Evolutionary conservation across 129 eudicot genomes (phyloP).

Genomic region (Ambrosia trifida): DNA sequence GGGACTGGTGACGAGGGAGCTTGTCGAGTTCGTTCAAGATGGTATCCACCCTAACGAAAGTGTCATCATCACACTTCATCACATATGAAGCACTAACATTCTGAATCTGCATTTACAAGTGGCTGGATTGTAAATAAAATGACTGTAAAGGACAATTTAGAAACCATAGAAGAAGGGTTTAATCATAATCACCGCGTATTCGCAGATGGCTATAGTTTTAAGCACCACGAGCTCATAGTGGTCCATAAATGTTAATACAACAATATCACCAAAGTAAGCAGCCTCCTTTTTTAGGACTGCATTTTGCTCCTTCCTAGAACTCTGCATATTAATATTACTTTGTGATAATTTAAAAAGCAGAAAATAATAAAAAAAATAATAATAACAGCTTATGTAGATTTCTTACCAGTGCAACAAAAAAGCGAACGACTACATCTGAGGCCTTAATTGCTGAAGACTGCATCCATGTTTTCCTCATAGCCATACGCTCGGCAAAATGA

Average conservation of each 20-base stretch:
- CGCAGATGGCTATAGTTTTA: slow-evolving; percentile 87
- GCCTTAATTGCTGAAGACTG: slow-evolving; percentile 69
- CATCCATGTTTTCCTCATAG: slow-evolving; percentile 96
- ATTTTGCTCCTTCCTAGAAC: slow-evolving; percentile 83
- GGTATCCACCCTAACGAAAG: slow-evolving; percentile 70
- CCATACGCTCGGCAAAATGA: slow-evolving; percentile 98
- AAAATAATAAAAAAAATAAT: background rate
- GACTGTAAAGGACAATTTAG: background rate
- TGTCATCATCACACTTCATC: slow-evolving; percentile 95
- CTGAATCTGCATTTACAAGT: slow-evolving; percentile 54
- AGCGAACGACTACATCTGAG: slow-evolving; percentile 79
- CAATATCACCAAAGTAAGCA: slow-evolving; percentile 89
- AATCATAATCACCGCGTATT: slow-evolving; percentile 65
- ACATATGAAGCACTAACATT: slow-evolving; percentile 71
- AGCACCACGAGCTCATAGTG: slow-evolving; percentile 94
- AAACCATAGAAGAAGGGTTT: slow-evolving; percentile 7
- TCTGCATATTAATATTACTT: slow-evolving; percentile 42
- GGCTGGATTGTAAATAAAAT: slow-evolving; percentile 10
- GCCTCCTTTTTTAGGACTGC: slow-evolving; percentile 86
- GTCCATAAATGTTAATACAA: slow-evolving; percentile 84
- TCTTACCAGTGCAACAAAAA: slow-evolving; percentile 95
- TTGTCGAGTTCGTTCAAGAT: slow-evolving; percentile 63
- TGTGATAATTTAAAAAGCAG: slow-evolving; percentile 16
- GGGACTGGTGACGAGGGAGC: slow-evolving; percentile 43
- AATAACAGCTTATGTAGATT: background rate